Conservation (phyloP, 225 moss, liverwort and hornwort species). For the Pleurozium schreberi region DNA sequence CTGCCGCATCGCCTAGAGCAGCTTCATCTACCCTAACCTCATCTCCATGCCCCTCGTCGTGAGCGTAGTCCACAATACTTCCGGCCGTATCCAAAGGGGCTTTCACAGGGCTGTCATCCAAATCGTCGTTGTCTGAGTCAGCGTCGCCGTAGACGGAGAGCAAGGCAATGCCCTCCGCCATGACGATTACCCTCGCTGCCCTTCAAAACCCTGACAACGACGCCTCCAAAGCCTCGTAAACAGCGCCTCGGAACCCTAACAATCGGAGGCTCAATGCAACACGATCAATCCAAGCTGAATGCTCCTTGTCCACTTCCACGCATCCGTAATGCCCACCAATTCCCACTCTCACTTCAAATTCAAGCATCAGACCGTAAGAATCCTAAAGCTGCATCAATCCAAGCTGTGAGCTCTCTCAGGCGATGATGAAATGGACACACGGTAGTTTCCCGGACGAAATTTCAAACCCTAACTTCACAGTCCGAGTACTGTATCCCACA, state of each 20-base stretch:
- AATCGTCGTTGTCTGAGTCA: slow-evolving; percentile 56
- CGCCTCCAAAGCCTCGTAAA: neutral
- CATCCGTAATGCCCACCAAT: neutral
- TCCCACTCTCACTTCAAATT: neutral
- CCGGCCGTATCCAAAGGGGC: neutral
- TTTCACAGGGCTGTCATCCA: slow-evolving; percentile 35
- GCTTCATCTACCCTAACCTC: slow-evolving; percentile 17
- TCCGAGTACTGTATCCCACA: neutral
- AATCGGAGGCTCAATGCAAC: neutral
- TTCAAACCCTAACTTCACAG: neutral
- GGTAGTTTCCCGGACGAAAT: neutral
- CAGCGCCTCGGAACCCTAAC: neutral
- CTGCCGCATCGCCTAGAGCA: neutral
- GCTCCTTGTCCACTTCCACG: neutral
- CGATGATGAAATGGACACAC: neutral
- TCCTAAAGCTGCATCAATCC: neutral
- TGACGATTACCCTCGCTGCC: neutral
- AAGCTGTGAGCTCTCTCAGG: neutral
- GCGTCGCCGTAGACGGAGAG: slow-evolving; percentile 59
- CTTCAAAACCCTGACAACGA: neutral
- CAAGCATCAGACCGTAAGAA: neutral
- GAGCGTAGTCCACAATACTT: slow-evolving; percentile 77
- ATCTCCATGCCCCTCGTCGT: slow-evolving; percentile 62
- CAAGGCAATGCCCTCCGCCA: slow-evolving; percentile 91
- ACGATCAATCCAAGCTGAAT: neutral